Conservation (phyloP, 305 asterid species). For the Fraxinus angustifolia region DNA sequence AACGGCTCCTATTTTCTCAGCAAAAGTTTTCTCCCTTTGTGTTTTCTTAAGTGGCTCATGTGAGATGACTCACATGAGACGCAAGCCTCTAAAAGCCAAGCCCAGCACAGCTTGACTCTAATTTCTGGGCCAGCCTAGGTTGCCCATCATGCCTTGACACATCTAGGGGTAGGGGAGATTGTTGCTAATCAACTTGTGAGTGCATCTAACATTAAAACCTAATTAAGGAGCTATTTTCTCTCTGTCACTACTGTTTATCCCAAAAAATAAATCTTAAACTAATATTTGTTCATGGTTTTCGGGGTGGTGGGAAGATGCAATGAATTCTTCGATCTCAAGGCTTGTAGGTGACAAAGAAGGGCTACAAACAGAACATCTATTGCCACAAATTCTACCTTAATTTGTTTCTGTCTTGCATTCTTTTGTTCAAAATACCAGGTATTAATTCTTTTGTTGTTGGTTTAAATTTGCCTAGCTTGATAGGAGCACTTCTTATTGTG, state of each 20-base stretch:
- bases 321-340: neutral
- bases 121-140: neutral
- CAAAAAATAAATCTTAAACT: neutral
- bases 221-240: neutral
- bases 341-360: neutral
- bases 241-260: neutral
- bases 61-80: neutral
- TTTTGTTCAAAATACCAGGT: neutral
- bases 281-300: neutral
- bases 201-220: neutral
- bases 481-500: constrained; percentile 22
- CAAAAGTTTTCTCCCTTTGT: neutral
- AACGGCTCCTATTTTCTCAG: neutral
- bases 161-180: neutral
- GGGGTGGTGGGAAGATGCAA: neutral
- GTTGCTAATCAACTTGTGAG: neutral
- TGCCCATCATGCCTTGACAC: neutral
- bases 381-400: neutral
- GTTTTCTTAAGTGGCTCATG: neutral
- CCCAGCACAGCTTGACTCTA: neutral
- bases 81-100: neutral
- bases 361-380: neutral
- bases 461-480: constrained; percentile 15
- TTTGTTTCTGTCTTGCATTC: neutral
- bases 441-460: neutral